Evolutionary conservation across 2,329 filamentous ascomycete genomes (phyloP).

Genomic region (Epichloe sylvatica): DNA sequence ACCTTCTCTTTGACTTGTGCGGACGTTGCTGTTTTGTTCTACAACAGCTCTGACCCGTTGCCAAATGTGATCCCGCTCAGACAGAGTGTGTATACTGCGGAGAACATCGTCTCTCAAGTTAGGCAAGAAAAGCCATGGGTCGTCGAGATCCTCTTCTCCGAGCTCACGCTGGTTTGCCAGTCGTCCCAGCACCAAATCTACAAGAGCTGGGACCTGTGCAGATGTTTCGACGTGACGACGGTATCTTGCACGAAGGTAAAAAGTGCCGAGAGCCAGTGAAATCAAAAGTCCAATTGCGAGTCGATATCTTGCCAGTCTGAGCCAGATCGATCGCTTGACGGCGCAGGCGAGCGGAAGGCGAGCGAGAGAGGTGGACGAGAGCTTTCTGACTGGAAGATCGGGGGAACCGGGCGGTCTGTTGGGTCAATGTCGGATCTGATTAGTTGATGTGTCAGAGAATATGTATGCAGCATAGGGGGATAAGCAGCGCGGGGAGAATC

Average conservation of each 20-base stretch:
- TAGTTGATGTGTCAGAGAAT: conserved; percentile 56
- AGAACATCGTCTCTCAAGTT: conserved; percentile 88
- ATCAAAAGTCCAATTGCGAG: conserved; percentile 61
- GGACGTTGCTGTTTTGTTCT: conserved; percentile 85
- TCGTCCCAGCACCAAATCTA: conserved; percentile 70
- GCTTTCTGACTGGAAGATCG: conserved; percentile 45
- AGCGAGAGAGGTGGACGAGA: conserved; percentile 83
- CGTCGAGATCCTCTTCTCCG: conserved; percentile 52
- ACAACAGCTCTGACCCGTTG: conserved; percentile 68
- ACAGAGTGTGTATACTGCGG: conserved; percentile 62
- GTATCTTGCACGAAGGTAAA: conserved; percentile 54
- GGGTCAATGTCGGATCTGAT: conserved; percentile 64
- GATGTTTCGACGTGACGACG: conserved; percentile 50
- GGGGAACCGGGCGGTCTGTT: conserved; percentile 56
- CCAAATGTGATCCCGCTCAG: conserved; percentile 72
- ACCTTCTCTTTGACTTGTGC: conserved; percentile 56
- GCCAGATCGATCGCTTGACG: conserved; percentile 62
- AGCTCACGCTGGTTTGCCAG: conserved; percentile 72
- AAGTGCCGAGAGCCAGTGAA: conserved; percentile 29
- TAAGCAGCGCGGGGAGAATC: background rate
- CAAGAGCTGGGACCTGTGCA: conserved; percentile 65
- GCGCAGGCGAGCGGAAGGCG: conserved; percentile 76
- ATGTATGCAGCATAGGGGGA: background rate
- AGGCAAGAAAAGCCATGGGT: conserved; percentile 72
- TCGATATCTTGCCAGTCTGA: conserved; percentile 76